Evolutionary conservation across 805 yeast species (phyloP).

Genomic region (Isabelozyma pseudorhagii): DNA sequence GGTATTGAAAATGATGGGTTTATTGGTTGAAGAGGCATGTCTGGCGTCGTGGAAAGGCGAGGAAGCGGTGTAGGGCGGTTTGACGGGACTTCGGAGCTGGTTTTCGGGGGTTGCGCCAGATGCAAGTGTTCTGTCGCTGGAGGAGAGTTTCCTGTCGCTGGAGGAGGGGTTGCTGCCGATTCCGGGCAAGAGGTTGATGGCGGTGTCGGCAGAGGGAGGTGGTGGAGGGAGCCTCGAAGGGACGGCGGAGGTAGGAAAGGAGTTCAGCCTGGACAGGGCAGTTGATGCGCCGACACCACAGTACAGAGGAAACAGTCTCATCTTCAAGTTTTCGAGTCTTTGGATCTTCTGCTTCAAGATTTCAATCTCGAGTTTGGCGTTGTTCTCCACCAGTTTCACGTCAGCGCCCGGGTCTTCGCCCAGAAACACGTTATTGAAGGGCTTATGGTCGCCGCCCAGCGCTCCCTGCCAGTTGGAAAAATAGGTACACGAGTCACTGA

Average conservation of each 20-base stretch:
- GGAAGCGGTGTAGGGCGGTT: too few species aligned
- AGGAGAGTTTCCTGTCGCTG: too few species aligned
- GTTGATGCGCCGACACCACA: too few species aligned
- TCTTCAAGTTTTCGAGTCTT: not conserved
- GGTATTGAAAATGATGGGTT: not conserved
- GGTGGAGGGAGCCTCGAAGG: not conserved
- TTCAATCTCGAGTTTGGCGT: slow-evolving; percentile 1
- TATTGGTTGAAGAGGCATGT: not conserved
- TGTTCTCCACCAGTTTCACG: not conserved
- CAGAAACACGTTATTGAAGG: not conserved
- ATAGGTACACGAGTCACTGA: slow-evolving; percentile 14
- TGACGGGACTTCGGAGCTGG: not conserved
- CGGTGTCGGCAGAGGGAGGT: not conserved
- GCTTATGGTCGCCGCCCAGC: too few species aligned
- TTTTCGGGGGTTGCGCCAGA: not conserved
- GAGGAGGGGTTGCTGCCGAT: too few species aligned
- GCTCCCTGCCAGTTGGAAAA: not conserved
- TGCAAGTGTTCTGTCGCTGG: too few species aligned
- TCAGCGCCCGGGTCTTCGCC: not conserved
- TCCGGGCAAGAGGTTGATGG: not conserved
- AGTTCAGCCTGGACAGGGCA: not conserved
- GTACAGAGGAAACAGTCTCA: too few species aligned
- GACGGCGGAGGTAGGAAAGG: not conserved
- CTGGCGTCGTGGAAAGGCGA: too few species aligned
- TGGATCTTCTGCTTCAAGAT: slow-evolving; percentile 4